Conservation (phyloP, 2,329 filamentous ascomycete species). For the Xylaria sp. region DNA sequence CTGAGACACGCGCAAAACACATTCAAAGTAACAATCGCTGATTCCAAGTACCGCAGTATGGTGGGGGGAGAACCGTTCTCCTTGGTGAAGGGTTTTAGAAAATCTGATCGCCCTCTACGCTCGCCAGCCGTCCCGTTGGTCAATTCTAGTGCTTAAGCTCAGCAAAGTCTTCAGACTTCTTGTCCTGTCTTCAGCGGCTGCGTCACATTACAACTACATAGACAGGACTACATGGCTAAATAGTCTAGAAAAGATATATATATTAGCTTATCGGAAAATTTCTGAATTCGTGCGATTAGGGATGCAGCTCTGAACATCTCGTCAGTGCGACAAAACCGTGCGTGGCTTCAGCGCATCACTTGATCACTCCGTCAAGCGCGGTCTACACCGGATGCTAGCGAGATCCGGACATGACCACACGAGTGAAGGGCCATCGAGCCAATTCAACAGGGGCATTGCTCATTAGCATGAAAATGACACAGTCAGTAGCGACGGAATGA, state of each 20-base stretch:
- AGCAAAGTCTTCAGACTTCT: background rate
- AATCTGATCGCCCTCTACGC: background rate
- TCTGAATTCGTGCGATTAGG: background rate
- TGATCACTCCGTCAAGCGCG: background rate
- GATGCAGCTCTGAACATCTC: background rate
- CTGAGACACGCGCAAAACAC: background rate
- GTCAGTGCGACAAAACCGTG: background rate
- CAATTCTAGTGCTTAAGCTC: background rate
- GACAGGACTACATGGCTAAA: slow-evolving; percentile 2
- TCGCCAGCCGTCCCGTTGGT: background rate
- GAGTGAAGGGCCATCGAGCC: background rate
- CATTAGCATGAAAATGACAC: background rate
- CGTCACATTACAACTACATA: slow-evolving; percentile 14
- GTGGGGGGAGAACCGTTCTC: slow-evolving; percentile 77
- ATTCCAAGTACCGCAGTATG: slow-evolving; percentile 63
- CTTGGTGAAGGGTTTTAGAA: slow-evolving; percentile 69
- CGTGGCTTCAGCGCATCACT: background rate
- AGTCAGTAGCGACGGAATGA: background rate
- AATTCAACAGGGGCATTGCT: background rate
- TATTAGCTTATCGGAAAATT: background rate
- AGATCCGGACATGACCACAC: background rate
- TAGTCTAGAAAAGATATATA: background rate
- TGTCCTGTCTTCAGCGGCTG: background rate
- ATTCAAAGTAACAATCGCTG: slow-evolving; percentile 12
- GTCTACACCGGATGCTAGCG: background rate